Evolutionary conservation across 495 filamentous ascomycete genomes (phyloP).

Genomic region (Aspergillus affinis): DNA sequence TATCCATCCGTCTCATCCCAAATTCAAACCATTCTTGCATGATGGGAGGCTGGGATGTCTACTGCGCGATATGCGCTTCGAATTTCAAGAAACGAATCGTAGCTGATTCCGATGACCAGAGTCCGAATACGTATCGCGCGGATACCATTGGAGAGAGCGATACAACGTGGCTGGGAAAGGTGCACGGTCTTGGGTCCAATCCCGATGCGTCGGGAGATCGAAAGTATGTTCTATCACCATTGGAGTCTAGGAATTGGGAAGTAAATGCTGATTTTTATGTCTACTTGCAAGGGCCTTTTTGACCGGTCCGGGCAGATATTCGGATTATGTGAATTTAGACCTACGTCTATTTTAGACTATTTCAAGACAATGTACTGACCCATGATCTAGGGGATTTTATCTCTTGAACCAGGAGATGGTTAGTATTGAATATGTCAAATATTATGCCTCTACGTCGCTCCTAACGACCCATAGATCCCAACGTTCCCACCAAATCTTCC

Average conservation of each 20-base stretch:
- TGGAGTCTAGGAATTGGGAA: neutral
- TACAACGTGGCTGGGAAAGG: constrained; percentile 2
- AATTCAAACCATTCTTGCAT: neutral
- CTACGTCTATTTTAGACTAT: neutral
- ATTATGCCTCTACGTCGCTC: neutral
- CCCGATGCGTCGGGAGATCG: neutral
- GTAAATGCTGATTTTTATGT: neutral
- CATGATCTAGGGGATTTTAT: neutral
- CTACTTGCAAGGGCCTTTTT: constrained; percentile 2
- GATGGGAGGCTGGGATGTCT: constrained; percentile 7
- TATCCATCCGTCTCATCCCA: too few relatives aligned
- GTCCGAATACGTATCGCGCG: neutral
- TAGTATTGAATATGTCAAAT: too few relatives aligned
- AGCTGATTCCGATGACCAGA: neutral
- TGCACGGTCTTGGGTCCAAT: neutral
- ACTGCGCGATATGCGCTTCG: constrained; percentile 4
- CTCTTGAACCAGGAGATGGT: neutral
- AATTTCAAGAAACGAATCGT: constrained; percentile 2
- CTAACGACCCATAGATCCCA: neutral
- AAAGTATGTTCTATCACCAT: constrained; percentile 1
- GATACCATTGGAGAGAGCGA: constrained; percentile 3
- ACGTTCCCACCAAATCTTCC: neutral
- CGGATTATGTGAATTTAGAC: neutral
- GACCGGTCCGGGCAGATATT: neutral
- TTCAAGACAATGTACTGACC: neutral